Conservation (phyloP, 1,284 basidiomycete species). For the Coniferiporia weirii region DNA sequence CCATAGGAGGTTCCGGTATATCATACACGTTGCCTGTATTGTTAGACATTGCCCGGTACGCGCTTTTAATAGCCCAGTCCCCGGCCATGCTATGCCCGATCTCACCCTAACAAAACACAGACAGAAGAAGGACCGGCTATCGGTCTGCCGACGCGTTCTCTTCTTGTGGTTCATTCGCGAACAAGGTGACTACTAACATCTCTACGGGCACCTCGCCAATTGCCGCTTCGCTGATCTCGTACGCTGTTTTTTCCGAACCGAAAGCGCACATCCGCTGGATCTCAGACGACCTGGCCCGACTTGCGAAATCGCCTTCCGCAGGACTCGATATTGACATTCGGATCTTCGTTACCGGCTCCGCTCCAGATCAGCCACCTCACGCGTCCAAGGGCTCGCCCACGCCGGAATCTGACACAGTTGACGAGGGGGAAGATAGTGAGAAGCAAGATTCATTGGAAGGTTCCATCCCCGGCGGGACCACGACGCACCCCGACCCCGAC, state of each 20-base stretch:
- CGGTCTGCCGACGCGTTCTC: slow-evolving; percentile 24
- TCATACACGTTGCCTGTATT: slow-evolving; percentile 34
- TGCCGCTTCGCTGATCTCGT: background rate
- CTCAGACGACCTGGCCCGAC: too few species aligned
- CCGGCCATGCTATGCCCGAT: background rate
- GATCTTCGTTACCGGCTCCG: too few species aligned
- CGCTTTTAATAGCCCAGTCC: background rate
- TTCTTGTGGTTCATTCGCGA: slow-evolving; percentile 33
- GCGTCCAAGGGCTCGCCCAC: too few species aligned
- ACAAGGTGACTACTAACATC: slow-evolving; percentile 20
- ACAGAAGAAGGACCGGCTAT: slow-evolving; percentile 10
- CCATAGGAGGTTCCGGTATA: slow-evolving; percentile 32
- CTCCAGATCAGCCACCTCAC: too few species aligned
- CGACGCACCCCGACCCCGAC: too few species aligned
- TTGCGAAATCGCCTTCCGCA: too few species aligned
- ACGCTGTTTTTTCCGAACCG: background rate
- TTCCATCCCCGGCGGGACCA: too few species aligned
- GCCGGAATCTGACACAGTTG: too few species aligned
- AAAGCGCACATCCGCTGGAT: too few species aligned
- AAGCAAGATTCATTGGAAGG: too few species aligned
- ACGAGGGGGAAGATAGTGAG: too few species aligned
- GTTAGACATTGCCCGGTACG: slow-evolving; percentile 30
- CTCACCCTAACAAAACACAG: slow-evolving; percentile 18
- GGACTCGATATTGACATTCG: too few species aligned
- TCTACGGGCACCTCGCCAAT: background rate